phyloP scores from a whole-genome alignment of 495 filamentous ascomycete species.

The Penicillium egyptiacum region DNA sequence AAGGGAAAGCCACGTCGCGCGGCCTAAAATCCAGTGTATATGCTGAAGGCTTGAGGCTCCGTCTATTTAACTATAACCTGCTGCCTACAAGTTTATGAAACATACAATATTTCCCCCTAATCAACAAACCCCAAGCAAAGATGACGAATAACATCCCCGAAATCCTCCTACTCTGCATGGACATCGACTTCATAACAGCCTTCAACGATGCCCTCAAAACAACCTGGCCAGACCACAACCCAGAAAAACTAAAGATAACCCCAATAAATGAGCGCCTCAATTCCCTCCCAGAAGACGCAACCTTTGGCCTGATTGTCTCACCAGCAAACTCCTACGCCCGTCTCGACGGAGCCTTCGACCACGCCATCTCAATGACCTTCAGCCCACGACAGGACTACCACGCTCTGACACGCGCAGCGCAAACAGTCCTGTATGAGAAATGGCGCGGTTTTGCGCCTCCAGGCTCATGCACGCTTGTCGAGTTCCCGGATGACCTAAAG shows the following conservation, averaged over 20 bases:
- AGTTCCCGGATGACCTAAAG: slow-evolving; percentile 34
- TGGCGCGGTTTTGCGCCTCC: slow-evolving; percentile 51
- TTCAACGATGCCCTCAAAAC: slow-evolving; percentile 28
- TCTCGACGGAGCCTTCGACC: slow-evolving; percentile 54
- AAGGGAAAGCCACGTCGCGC: too few relatives aligned
- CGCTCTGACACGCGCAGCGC: slow-evolving; percentile 44
- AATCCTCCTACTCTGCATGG: slow-evolving; percentile 42
- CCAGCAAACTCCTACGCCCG: slow-evolving; percentile 54
- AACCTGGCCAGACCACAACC: slow-evolving; percentile 21
- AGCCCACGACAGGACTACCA: slow-evolving; percentile 45
- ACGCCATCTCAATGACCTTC: slow-evolving; percentile 51
- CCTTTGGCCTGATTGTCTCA: slow-evolving; percentile 51
- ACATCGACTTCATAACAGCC: slow-evolving; percentile 28
- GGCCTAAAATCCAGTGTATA: too few relatives aligned
- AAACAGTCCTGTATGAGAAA: slow-evolving; percentile 43
- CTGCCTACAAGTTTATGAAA: neutral
- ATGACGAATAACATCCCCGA: slow-evolving; percentile 39
- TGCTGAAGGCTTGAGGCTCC: neutral
- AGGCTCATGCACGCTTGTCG: slow-evolving; percentile 47
- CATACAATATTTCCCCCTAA: neutral
- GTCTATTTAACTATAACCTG: neutral
- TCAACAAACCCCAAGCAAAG: slow-evolving; percentile 1
- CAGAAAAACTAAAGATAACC: slow-evolving; percentile 28
- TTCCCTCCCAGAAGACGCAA: slow-evolving; percentile 24
- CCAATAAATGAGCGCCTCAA: slow-evolving; percentile 39